Base-by-base conservation (phyloP, 2,329 filamentous ascomycete genomes). In the Ceratocystis diversiconidia region DNA sequence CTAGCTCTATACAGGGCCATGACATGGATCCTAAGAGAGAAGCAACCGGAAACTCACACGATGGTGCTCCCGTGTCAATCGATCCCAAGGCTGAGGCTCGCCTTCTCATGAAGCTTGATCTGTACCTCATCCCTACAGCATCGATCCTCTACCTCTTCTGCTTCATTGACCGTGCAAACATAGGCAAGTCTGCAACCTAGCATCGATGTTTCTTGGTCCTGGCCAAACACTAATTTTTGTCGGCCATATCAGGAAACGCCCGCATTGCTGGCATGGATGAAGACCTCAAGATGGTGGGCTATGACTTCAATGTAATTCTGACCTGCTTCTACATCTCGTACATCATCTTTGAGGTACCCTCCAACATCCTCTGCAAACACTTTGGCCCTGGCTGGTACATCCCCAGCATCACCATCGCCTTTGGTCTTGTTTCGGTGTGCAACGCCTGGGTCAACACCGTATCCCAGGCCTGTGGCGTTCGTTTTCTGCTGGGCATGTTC, bases 141-240 rank as follows among this genome's bases (percentile, higher is more conserved):
- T 75, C 85, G 0, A 66, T 88, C 0, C 75, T 89, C 2, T 89
- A 89, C 70, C 78, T 89, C 0, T 88, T 89, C 70, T 88, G 85
- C 74, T 89, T 88, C 73, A 88, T 89, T 69, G 86, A 89, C 70
- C 79, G 86, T n/a, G 84, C 86, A 28, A 89, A 89, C 68, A 86
- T 90, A 46, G 86, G 85, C 85, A 71, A 71, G 76, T 69, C 1
- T 5, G 22, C 52, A 22, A 8, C n/a, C 36, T 19, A 2, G 19
- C 7, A 8, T 22, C 15, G 5, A n/a, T n/a, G 17, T 8, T 41
- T 15, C 15, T 3, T 15, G 7, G 3, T 8, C n/a, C 61, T 22
- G n/a, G 41, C 15, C 22, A 32, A 52, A 10, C 50, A 25, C 41
- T 65, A 41, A 62, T 12, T 61, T 10, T 32, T 12, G 6, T 4